Conservation (phyloP, 2,329 filamentous ascomycete species). For the Xylariales sp. region DNA sequence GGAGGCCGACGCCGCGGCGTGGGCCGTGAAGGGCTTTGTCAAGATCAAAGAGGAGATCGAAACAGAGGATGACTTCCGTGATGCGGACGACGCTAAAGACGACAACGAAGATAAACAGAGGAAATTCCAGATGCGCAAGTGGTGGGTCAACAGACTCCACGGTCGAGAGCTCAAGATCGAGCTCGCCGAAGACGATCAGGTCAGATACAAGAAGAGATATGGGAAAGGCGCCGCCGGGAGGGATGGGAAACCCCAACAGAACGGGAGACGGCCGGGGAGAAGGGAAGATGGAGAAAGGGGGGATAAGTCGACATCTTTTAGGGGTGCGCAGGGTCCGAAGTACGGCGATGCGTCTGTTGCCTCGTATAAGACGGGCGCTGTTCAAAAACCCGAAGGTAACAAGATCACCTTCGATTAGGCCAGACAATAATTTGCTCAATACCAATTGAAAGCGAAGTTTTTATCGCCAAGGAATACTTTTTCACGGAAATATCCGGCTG, state of each 20-base stretch:
- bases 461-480: not conserved
- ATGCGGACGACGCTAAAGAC: conserved; percentile 53
- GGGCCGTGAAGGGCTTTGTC: conserved; percentile 84
- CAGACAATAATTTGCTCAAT: conserved; percentile 3
- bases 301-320: conserved; percentile 18
- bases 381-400: conserved; percentile 35
- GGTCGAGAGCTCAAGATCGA: conserved; percentile 88
- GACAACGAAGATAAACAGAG: conserved; percentile 58
- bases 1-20: conserved; percentile 77
- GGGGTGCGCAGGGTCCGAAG: conserved; percentile 14
- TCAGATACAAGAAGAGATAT: conserved; percentile 93
- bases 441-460: not conserved
- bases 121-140: conserved; percentile 72
- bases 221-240: conserved; percentile 74
- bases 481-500: too few species aligned
- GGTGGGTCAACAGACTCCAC: conserved; percentile 87
- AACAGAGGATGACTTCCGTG: conserved; percentile 70
- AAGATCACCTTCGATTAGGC: conserved; percentile 36
- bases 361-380: conserved; percentile 37
- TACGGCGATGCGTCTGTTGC: conserved; percentile 33
- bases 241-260: conserved; percentile 57
- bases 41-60: conserved; percentile 74
- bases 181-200: conserved; percentile 90
- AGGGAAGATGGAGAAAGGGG: conserved; percentile 10
- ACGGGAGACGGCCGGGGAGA: conserved; percentile 16